Conservation (phyloP, 1,139 yeast species). For the Tardiomyces blankii region DNA sequence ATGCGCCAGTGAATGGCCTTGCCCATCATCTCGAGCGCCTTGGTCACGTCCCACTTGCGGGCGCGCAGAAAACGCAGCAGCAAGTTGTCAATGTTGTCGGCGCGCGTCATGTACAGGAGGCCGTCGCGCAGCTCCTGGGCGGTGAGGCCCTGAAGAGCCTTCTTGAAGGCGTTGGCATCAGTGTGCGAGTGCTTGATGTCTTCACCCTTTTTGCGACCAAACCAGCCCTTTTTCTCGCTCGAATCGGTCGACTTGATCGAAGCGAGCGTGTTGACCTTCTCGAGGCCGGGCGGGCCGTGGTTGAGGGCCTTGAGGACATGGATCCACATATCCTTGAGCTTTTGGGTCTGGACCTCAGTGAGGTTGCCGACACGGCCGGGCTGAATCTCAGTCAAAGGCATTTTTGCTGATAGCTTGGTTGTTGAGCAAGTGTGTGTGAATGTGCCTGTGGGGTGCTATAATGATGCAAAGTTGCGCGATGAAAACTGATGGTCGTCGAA, state of each 20-base stretch:
- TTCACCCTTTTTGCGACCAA: slow-evolving; percentile 12
- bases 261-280: slow-evolving; percentile 22
- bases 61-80: slow-evolving; percentile 60
- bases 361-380: slow-evolving; percentile 52
- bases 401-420: background rate
- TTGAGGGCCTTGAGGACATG: slow-evolving; percentile 43
- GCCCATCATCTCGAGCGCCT: slow-evolving; percentile 52
- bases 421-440: background rate
- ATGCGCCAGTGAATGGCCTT: slow-evolving; percentile 61
- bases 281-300: slow-evolving; percentile 31
- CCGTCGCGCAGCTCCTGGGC: slow-evolving; percentile 35
- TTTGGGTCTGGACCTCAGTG: slow-evolving; percentile 50
- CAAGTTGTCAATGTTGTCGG: slow-evolving; percentile 63
- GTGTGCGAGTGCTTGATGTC: slow-evolving; percentile 8
- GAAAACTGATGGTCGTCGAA: background rate
- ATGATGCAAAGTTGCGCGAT: too few species aligned
- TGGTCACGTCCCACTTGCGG: slow-evolving; percentile 58
- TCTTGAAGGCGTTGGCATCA: slow-evolving; percentile 9
- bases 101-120: slow-evolving; percentile 47
- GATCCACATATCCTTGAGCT: slow-evolving; percentile 69
- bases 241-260: slow-evolving; percentile 4
- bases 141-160: slow-evolving; percentile 19
- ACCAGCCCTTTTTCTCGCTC: slow-evolving; percentile 21
- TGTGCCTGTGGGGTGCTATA: background rate
- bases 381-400: background rate